phyloP scores from a whole-genome alignment of 306 rosid genomes.

The Alnus glutinosa region DNA sequence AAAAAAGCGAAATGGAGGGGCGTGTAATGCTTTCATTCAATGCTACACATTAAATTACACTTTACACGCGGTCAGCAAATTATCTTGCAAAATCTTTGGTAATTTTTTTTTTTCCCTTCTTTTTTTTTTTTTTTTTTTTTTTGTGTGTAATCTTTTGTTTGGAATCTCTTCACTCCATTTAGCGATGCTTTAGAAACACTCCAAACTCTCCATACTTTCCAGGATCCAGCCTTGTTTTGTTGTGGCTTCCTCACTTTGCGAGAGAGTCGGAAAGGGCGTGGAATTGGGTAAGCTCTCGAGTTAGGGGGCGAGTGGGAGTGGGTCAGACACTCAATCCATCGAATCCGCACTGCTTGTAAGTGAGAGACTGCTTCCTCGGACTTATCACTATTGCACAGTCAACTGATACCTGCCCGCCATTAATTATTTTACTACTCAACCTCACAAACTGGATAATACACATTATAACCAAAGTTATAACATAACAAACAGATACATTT shows the following conservation, averaged over 20 bases:
- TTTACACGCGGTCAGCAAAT: slow-evolving; percentile 31
- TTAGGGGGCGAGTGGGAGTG: too few species aligned
- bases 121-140: slow-evolving; percentile 7
- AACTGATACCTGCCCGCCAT: slow-evolving; percentile 77
- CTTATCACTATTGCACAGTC: slow-evolving; percentile 93
- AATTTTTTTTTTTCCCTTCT: not conserved
- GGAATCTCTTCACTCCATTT: too few species aligned
- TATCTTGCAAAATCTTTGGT: slow-evolving; percentile 33
- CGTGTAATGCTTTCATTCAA: slow-evolving; percentile 15
- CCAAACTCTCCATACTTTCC: too few species aligned
- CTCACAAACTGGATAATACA: too few species aligned
- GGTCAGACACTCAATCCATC: slow-evolving; percentile 81
- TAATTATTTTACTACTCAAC: slow-evolving; percentile 11
- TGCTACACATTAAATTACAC: slow-evolving; percentile 28
- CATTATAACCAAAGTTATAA: too few species aligned
- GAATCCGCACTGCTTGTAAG: slow-evolving; percentile 89
- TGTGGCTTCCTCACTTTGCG: slow-evolving; percentile 1
- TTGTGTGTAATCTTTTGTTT: not conserved
- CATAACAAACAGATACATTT: too few species aligned
- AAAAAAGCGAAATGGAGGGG: not conserved
- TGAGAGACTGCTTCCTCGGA: slow-evolving; percentile 91
- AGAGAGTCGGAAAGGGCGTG: slow-evolving; percentile 12
- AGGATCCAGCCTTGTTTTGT: too few species aligned
- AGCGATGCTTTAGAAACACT: too few species aligned
- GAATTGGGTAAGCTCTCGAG: not conserved